These are phyloP conservation scores for Polygonum maritimum DNA, from an alignment of 148 eudicot species.

Conservation along the genomic window DNA sequence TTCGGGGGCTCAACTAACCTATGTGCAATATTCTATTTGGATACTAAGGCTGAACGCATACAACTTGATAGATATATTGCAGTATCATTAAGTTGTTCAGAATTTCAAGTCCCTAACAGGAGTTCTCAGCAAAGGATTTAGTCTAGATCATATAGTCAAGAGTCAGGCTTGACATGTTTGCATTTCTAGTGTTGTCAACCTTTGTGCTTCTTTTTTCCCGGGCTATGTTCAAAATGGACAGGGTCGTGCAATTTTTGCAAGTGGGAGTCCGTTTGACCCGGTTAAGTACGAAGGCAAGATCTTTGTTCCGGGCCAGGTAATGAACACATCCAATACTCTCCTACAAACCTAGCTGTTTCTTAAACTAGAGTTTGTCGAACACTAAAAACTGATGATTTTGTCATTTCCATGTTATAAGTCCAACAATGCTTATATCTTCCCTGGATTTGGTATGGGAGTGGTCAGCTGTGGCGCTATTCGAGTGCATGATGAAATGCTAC, in stretches of 20 bases:
- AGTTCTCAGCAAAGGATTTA: neutral
- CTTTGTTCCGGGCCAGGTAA: constrained; percentile 82
- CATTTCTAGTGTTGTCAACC: constrained; percentile 4
- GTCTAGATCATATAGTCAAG: neutral
- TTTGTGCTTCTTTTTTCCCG: neutral
- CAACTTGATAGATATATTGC: too few species aligned
- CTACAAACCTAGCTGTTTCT: neutral
- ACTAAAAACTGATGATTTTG: neutral
- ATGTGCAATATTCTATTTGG: too few species aligned
- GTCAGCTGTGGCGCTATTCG: constrained; percentile 94
- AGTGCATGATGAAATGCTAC: constrained; percentile 79
- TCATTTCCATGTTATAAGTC: constrained; percentile 32
- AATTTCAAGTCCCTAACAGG: neutral
- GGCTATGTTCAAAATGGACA: constrained; percentile 5
- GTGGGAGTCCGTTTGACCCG: constrained; percentile 91
- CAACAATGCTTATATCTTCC: constrained; percentile 92
- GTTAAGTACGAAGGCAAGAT: constrained; percentile 64
- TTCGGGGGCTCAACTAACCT: too few species aligned
- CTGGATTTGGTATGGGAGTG: constrained; percentile 86
- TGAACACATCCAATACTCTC: neutral
- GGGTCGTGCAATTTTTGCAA: constrained; percentile 86
- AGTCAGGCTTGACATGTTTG: neutral
- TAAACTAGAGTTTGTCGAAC: neutral
- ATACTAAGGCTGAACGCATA: too few species aligned
- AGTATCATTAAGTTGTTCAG: too few species aligned